These are phyloP conservation scores for Fraxinus americana DNA, from an alignment of 257 asterid genomes.

Conservation along the genomic window DNA sequence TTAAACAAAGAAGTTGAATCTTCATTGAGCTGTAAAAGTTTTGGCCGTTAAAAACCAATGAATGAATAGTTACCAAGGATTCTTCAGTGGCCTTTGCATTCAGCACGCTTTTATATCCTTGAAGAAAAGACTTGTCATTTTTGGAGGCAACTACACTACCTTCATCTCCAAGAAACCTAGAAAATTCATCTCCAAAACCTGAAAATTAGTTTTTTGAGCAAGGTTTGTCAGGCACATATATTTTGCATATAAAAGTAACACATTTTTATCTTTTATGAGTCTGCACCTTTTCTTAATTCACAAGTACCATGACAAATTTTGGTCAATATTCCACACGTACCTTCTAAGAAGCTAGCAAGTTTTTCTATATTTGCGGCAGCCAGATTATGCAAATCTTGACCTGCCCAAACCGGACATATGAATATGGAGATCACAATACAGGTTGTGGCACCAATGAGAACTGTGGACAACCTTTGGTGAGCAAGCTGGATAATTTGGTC, in stretches of 20 bases:
- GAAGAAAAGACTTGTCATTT: constrained; percentile 34
- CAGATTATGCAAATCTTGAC: constrained; percentile 67
- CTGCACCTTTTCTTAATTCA: too few species aligned
- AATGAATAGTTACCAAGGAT: constrained; percentile 49
- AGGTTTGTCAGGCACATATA: neutral
- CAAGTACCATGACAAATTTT: neutral
- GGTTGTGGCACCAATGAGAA: constrained; percentile 59
- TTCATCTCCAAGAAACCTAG: constrained; percentile 51
- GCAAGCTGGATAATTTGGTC: constrained; percentile 52
- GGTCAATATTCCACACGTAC: constrained; percentile 9
- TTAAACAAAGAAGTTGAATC: too few species aligned
- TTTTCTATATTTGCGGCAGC: constrained; percentile 51
- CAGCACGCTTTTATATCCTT: constrained; percentile 50
- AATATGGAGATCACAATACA: constrained; percentile 61
- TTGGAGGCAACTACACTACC: constrained; percentile 12
- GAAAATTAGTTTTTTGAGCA: neutral
- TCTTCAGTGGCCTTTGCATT: constrained; percentile 68
- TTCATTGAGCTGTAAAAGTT: too few species aligned
- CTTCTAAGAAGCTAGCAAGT: constrained; percentile 58
- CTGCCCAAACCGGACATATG: constrained; percentile 28
- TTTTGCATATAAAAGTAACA: neutral
- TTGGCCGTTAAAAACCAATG: neutral
- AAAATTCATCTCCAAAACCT: constrained; percentile 54
- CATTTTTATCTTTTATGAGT: too few species aligned
- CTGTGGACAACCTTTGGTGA: constrained; percentile 63